Evolutionary conservation across 2,329 filamentous ascomycete species (phyloP), one percentile per base, ranked within the genome.

Genomic region (Neofusicoccum laricinum): DNA sequence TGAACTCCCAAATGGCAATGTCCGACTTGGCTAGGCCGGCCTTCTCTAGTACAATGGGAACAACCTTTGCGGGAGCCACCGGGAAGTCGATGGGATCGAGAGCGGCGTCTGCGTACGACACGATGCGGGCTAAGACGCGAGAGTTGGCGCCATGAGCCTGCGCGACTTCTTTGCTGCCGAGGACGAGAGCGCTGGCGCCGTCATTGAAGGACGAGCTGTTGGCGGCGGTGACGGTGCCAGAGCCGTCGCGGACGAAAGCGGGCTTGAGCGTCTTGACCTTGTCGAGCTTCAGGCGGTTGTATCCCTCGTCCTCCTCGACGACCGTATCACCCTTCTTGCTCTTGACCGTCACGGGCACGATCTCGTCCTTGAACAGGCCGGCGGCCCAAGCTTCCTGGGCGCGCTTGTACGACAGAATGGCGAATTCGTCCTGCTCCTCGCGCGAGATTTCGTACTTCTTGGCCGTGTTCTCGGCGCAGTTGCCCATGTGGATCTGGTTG

Each of bases 401-500:
- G 64, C 93, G 89, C 79, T 92, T 86, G 78, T 97, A 99, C 3
- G 90, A 95, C 76, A 87, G 85, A 66, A 97, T 93, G 14, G 95
- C 92, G 74, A 96, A 98, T 68, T 90, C 85, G 72, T 99, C 95
- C 80, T 99, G 95, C 75, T 91, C 88, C 77, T 97, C 88, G 14
- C 95, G 84, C 8, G 90, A 89, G 67, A 99, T 86, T 0, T 85
- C 81, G 77, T 92, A 86, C 71, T 93, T 94, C 83, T 96, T 97
- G 53, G 91, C 95, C 1, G 94, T 97, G 69, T 90, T 92, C 81
- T 99, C 95, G 15, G 93, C 93, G 75, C 95, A 99, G 71, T 95
- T 93, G 48, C 95, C 95, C 95, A 99, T 99, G 79, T 98, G 95
- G 73, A 97, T 90, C 75, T 97, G 87, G 76, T 96, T 93, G 79